A percentile compares a stretch with the other conserved stretches of the same genome.
phyloP scores from a whole-genome alignment of 768 basidiomycete genomes.

The Austroboletus eburneus region DNA sequence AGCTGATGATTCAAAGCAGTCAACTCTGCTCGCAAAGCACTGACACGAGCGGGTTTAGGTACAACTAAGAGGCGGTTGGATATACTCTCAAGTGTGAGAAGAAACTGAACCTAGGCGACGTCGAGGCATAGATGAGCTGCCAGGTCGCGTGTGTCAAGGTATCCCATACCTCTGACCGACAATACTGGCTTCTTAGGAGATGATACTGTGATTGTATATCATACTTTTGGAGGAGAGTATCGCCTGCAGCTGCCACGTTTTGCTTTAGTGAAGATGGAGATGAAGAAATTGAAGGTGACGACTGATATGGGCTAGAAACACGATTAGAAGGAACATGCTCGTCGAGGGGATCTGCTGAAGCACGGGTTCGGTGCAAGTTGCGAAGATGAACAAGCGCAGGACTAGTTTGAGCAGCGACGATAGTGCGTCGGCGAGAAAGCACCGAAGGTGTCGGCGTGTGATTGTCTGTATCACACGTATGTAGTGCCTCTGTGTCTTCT shows the following conservation, averaged over 20 bases:
- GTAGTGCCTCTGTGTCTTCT: conserved; percentile 10
- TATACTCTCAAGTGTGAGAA: conserved; percentile 87
- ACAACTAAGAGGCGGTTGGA: conserved; percentile 88
- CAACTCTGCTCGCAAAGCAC: conserved; percentile 93
- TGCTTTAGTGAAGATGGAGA: conserved; percentile 43
- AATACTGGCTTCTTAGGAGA: conserved; percentile 82
- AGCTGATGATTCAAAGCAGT: conserved; percentile 94
- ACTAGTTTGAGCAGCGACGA: conserved; percentile 66
- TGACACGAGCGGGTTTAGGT: conserved; percentile 90
- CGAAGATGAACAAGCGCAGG: conserved; percentile 65
- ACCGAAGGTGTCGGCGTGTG: conserved; percentile 9
- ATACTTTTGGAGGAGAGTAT: conserved; percentile 63
- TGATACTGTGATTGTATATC: conserved; percentile 63
- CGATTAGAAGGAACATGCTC: conserved; percentile 49
- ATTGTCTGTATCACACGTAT: conserved; percentile 12
- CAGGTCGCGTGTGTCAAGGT: neutral
- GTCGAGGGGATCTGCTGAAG: conserved; percentile 72
- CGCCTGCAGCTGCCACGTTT: conserved; percentile 42
- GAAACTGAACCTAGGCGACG: conserved; percentile 65
- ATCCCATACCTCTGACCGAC: conserved; percentile 66
- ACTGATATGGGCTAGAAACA: conserved; percentile 53
- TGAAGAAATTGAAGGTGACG: conserved; percentile 64
- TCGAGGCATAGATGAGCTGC: no score
- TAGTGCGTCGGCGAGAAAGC: conserved; percentile 42
- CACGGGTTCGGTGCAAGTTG: conserved; percentile 46